phyloP scores from a whole-genome alignment of 164 flowering plant genomes.

The Piper betle region DNA sequence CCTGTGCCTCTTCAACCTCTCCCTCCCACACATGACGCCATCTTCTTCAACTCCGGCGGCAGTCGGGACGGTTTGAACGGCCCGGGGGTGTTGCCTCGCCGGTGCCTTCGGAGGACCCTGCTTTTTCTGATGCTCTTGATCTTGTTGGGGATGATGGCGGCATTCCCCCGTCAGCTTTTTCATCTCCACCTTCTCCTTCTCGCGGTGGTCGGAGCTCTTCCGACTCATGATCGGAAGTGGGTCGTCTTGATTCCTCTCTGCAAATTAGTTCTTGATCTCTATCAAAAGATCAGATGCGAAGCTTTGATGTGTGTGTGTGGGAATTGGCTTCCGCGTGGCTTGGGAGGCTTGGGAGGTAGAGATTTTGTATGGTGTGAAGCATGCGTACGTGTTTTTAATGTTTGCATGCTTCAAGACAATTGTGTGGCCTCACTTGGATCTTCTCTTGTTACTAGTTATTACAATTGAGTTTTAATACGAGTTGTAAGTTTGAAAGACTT shows the following conservation, averaged over 20 bases:
- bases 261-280: no score
- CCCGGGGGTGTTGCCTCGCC: background rate
- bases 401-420: background rate
- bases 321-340: conserved; percentile 2
- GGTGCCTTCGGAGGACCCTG: background rate
- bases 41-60: background rate
- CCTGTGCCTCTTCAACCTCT: conserved; percentile 38
- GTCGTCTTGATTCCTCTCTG: background rate
- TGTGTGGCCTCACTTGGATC: conserved; percentile 4
- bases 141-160: background rate
- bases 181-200: background rate
- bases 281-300: background rate
- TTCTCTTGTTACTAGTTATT: background rate
- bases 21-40: conserved; percentile 18
- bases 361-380: conserved; percentile 4
- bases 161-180: background rate
- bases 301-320: conserved; percentile 3
- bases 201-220: background rate
- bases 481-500: no score
- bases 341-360: background rate
- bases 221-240: background rate
- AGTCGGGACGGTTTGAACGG: background rate
- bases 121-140: background rate
- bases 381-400: conserved; percentile 6
- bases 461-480: no score